These are phyloP conservation scores for Ogataea methylovora DNA, from an alignment of 805 yeast genomes.

Conservation along the genomic window DNA sequence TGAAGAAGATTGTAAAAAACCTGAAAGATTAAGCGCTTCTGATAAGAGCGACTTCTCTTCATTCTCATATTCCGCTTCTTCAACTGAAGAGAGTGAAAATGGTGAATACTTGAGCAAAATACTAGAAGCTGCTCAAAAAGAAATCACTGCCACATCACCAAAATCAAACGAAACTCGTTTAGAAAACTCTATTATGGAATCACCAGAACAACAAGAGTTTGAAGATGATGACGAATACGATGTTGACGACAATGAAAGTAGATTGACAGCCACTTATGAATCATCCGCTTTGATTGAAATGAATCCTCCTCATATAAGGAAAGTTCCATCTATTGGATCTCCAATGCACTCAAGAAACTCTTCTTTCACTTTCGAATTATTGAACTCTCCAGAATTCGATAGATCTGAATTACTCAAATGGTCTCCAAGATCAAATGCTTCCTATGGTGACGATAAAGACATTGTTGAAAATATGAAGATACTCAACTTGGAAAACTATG, in stretches of 20 bases:
- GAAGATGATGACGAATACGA: neutral
- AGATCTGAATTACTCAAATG: neutral
- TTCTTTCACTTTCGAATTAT: slow-evolving; percentile 17
- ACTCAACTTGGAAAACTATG: slow-evolving; percentile 3
- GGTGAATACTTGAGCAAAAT: no score
- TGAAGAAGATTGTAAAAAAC: neutral
- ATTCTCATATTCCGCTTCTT: neutral
- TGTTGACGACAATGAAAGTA: neutral
- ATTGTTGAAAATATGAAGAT: slow-evolving; percentile 1
- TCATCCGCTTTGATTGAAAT: neutral
- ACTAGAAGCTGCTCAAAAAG: no score
- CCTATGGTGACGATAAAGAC: neutral
- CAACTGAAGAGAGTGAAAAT: neutral
- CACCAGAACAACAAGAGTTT: neutral
- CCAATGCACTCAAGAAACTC: slow-evolving; percentile 19
- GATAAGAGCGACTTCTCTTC: no score
- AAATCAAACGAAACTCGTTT: no score
- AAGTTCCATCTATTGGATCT: slow-evolving; percentile 14
- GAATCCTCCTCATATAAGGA: slow-evolving; percentile 8
- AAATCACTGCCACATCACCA: no score
- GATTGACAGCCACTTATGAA: neutral
- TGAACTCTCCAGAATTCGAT: slow-evolving; percentile 11
- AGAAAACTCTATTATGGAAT: no score
- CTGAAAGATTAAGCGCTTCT: no score
- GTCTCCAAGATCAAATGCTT: neutral